Conservation (phyloP, 805 yeast genomes). For the Ogataea thermomethanolica region DNA sequence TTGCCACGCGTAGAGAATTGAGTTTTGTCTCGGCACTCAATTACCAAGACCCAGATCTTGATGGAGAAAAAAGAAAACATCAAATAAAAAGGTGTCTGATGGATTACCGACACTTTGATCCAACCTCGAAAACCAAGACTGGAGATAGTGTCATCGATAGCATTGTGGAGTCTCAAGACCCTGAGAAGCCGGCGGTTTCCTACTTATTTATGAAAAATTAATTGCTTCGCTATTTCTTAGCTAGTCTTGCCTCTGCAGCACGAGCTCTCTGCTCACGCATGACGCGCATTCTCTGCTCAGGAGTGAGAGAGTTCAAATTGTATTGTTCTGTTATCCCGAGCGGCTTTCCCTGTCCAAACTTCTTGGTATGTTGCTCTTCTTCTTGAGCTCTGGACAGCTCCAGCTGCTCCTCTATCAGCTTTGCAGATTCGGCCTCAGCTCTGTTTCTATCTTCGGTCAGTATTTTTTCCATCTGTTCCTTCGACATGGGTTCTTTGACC, state of each 20-base stretch:
- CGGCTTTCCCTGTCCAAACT: constrained; percentile 37
- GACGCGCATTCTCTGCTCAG: constrained; percentile 68
- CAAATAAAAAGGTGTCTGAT: constrained; percentile 56
- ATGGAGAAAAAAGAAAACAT: constrained; percentile 35
- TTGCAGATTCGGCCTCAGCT: constrained; percentile 37
- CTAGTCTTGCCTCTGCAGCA: constrained; percentile 84
- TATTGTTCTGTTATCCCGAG: constrained; percentile 32
- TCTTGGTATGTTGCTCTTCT: constrained; percentile 27
- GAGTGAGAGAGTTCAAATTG: constrained; percentile 60
- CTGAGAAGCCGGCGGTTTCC: constrained; percentile 31
- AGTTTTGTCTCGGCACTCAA: constrained; percentile 61
- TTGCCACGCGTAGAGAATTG: constrained; percentile 8
- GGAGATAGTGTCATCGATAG: constrained; percentile 27
- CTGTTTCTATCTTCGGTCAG: constrained; percentile 35
- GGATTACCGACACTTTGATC: constrained; percentile 63
- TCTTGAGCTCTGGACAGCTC: constrained; percentile 39
- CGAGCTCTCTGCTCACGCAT: constrained; percentile 95
- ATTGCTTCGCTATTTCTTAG: constrained; percentile 1
- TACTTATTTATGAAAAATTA: constrained; percentile 38
- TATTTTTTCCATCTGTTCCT: constrained; percentile 50
- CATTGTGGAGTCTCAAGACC: constrained; percentile 24
- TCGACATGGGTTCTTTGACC: constrained; percentile 58
- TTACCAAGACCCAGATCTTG: constrained; percentile 25
- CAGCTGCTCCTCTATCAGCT: constrained; percentile 42
- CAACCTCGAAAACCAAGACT: constrained; percentile 25